Evolutionary conservation across 2,329 filamentous ascomycete genomes (phyloP), one percentile per base, ranked within the genome.

Genomic region (Myrmaecium sp.): DNA sequence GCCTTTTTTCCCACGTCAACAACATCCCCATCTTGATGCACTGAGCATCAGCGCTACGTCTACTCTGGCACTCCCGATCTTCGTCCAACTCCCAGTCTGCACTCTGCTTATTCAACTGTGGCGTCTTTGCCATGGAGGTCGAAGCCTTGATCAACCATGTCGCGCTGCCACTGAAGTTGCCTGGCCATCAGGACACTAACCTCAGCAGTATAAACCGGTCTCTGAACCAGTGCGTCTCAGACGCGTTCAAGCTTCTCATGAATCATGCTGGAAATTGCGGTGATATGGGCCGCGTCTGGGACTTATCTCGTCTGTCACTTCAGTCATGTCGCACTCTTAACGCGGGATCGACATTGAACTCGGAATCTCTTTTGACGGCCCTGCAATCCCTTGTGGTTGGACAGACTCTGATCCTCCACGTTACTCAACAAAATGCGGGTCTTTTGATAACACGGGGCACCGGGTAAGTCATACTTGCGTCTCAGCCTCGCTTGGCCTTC

Each of bases 381-480:
- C 33, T 10, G 41, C 44, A 23, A 26, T 49, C 3, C 26, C 24
- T 5, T 14, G 28, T 5, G 24, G 49, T 1, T 14, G 31, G 1
- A 17, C n/a, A 1, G 23, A 26, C 2, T 13, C 35, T 66, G 4
- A 46, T 64, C 4, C 28, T 64, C 1, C 47, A 62, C 25, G 32
- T 65, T n/a, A 36, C 41, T 1, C 50, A 59, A 30, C 62, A 66
- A 33, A 66, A 67, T 37, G 54, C 58, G 2, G 61, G 47, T 6
- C 27, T 66, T 4, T 34, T 65, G 2, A 42, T 66, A 15, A 49
- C 51, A 25, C 35, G 43, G 5, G 30, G 45, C 8, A 6, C 11
- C 7, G 31, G 30, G 54, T 58, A 40, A 40, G 47, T 26, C 14
- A 17, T 14, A 31, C 17, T 6, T 18, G 11, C 13, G 18, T 28